Evolutionary conservation across 164 flowering plant species (phyloP).

Genomic region (Annona squamosa): DNA sequence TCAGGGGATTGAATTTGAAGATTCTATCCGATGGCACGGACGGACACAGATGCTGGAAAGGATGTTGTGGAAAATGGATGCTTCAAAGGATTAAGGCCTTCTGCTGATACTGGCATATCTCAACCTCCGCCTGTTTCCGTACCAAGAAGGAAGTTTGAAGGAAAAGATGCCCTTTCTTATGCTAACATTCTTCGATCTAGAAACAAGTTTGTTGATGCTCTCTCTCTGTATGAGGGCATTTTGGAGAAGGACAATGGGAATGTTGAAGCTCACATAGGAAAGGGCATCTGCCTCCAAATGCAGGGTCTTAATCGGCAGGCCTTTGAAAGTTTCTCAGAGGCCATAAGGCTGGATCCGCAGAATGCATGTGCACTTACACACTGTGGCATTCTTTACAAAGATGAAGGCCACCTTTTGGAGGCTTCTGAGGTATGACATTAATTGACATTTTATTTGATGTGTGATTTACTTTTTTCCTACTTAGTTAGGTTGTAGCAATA

Average conservation of each 20-base stretch:
- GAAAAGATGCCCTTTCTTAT: constrained; percentile 77
- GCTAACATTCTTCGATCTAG: constrained; percentile 89
- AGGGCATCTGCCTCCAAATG: constrained; percentile 96
- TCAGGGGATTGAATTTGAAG: constrained; percentile 18
- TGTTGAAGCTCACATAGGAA: constrained; percentile 90
- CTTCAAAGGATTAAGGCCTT: constrained; percentile 27
- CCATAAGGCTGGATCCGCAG: constrained; percentile 74
- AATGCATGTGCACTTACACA: constrained; percentile 95
- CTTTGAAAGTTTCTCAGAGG: constrained; percentile 85
- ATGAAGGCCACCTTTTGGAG: constrained; percentile 86
- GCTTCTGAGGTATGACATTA: constrained; percentile 78
- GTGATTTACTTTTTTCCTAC: not conserved
- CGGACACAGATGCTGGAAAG: constrained; percentile 35
- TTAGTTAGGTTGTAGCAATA: not conserved
- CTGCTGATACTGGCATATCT: constrained; percentile 30
- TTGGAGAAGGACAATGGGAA: constrained; percentile 60
- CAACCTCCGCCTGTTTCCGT: constrained; percentile 18
- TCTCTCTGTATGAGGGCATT: constrained; percentile 59
- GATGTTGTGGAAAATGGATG: constrained; percentile 41
- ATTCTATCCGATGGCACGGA: constrained; percentile 37
- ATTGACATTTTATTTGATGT: not conserved
- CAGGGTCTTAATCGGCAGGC: constrained; percentile 73
- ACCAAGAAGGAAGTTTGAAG: constrained; percentile 44
- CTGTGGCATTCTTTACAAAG: constrained; percentile 90
- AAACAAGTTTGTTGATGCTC: constrained; percentile 91